Conservation (phyloP, 2,329 filamentous ascomycete genomes). For the Neopestalotiopsis sp. region DNA sequence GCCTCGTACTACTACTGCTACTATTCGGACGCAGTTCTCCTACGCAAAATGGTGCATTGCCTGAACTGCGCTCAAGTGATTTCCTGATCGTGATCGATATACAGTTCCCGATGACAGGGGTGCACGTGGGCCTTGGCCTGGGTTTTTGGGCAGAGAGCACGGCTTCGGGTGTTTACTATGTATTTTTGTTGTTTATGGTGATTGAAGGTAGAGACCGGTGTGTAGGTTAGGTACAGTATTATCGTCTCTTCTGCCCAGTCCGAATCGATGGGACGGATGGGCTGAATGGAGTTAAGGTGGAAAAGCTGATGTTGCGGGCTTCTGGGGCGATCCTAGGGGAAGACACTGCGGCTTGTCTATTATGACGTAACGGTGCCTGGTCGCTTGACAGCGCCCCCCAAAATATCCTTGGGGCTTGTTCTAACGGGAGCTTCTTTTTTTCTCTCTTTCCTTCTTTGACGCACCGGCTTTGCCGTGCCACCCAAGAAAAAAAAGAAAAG, state of each 20-base stretch:
- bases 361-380: slow-evolving; percentile 16
- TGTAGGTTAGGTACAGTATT: neutral
- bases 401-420: slow-evolving; percentile 8
- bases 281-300: slow-evolving; percentile 19
- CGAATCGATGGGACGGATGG: neutral
- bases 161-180: neutral
- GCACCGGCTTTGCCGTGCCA: slow-evolving; percentile 1
- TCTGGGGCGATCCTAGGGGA: slow-evolving; percentile 2
- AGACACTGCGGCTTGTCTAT: slow-evolving; percentile 12
- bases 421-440: slow-evolving; percentile 2
- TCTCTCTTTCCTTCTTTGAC: neutral
- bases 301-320: slow-evolving; percentile 16
- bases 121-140: neutral
- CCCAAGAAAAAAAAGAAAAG: neutral
- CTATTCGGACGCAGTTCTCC: slow-evolving; percentile 1
- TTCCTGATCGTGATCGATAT: neutral
- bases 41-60: neutral
- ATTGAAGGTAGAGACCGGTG: neutral
- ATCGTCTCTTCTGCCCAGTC: neutral
- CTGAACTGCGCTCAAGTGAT: neutral
- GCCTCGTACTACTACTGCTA: neutral
- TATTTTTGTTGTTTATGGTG: neutral
- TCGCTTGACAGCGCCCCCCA: neutral
- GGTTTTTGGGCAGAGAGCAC: neutral
- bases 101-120: neutral